phyloP scores from a whole-genome alignment of 768 basidiomycete species.

The Tylopilus felleus region DNA sequence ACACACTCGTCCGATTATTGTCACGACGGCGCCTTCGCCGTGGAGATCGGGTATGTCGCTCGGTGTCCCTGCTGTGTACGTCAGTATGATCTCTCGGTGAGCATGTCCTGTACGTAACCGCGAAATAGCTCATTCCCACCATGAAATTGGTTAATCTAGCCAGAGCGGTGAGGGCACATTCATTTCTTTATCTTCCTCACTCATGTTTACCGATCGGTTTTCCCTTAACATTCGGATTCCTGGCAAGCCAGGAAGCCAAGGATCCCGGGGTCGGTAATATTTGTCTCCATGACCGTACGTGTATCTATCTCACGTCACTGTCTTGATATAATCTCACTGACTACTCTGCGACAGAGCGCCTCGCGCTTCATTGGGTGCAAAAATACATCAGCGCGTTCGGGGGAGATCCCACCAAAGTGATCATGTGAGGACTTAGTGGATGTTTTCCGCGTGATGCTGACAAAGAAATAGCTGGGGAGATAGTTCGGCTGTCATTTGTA shows the following conservation, averaged over 20 bases:
- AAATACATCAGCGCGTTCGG: slow-evolving; percentile 58
- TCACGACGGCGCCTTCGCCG: slow-evolving; percentile 22
- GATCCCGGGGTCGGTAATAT: slow-evolving; percentile 43
- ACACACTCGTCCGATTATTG: background rate
- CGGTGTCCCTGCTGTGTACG: slow-evolving; percentile 36
- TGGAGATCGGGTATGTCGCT: slow-evolving; percentile 32
- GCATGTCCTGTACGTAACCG: background rate
- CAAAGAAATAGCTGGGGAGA: slow-evolving; percentile 28
- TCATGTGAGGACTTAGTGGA: slow-evolving; percentile 22
- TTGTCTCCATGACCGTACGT: slow-evolving; percentile 45
- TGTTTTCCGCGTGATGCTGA: background rate
- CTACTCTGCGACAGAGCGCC: slow-evolving; percentile 21
- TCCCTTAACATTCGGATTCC: slow-evolving; percentile 36
- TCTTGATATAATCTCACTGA: too few species aligned
- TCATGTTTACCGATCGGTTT: background rate
- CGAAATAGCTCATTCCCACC: too few species aligned
- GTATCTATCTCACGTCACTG: too few species aligned
- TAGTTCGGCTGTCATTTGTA: slow-evolving; percentile 36
- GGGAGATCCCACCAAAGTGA: slow-evolving; percentile 46
- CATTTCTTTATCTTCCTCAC: too few species aligned
- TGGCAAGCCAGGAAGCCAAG: slow-evolving; percentile 39
- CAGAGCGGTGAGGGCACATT: too few species aligned
- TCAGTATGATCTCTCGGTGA: slow-evolving; percentile 43
- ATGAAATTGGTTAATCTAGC: too few species aligned
- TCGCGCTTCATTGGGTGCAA: slow-evolving; percentile 54